Evolutionary conservation across 2,329 filamentous ascomycete genomes (phyloP), one percentile per base, ranked within the genome.

Genomic region (Phialophora expanda): DNA sequence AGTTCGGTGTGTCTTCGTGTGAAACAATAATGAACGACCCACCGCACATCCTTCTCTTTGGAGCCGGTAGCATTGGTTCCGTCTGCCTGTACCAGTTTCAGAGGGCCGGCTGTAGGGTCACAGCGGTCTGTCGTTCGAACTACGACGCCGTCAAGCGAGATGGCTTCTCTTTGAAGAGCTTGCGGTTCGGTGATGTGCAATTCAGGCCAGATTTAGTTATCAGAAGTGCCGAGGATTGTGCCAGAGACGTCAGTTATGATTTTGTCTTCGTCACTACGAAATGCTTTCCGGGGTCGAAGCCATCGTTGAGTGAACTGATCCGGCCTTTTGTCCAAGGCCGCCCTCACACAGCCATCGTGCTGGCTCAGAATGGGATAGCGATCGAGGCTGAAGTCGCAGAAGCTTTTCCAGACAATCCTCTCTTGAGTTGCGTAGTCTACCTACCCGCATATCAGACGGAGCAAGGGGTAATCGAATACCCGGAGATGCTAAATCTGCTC

Each of bases 131-230:
- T 53, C 79, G 86, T n/a, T 88, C 86, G 0, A 89, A 87, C 72
- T 87, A 82, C 73, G 73, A 79, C 0, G 75, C 74, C 0, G 85
- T 86, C 20, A 74, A 75, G 22, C 73, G 79, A 7, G 72, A 78
- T 4, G 86, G 86, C 14, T 86, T 86, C 70, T 72, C 75, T 1
- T 87, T 88, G 63, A 75, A 82, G 22, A 87, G 85, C 0, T 76
- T 84, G 61, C 82, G 85, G 62, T 92, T 89, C 75, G 89, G 89
- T 54, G 81, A 87, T 75, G 90, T 90, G 76, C 82, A 77, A 26
- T 92, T 90, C 78, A 78, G 69, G 46, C 85, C 90, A 4, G 76
- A 87, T 65, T 81, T 83, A 55, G 87, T 86, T 12, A 90, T 87
- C 73, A 82, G 86, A 20, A 87, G 83, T 44, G 84, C 86, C 12